Evolutionary conservation across 352 stramenopile genomes (phyloP).

Genomic region (Pilasporangium apinafurcum): DNA sequence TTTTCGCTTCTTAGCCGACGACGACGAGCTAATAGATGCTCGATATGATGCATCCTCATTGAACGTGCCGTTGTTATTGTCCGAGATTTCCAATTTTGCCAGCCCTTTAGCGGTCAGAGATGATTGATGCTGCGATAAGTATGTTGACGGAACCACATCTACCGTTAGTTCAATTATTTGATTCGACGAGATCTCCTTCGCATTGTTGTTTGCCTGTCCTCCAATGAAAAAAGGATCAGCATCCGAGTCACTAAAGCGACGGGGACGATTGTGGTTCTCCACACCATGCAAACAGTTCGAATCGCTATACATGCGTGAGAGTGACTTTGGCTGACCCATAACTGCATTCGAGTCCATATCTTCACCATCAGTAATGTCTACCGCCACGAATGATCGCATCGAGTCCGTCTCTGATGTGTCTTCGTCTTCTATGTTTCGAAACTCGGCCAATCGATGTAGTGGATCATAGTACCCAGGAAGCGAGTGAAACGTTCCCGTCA

Average conservation of each 20-base stretch:
- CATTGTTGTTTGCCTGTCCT: constrained; percentile 15
- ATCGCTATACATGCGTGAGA: constrained; percentile 73
- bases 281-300: constrained; percentile 32
- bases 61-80: constrained; percentile 3
- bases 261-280: constrained; percentile 36
- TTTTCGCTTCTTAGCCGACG: constrained; percentile 28
- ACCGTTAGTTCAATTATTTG: constrained; percentile 10
- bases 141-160: constrained; percentile 3
- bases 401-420: constrained; percentile 68
- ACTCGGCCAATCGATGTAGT: constrained; percentile 69
- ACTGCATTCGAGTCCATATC: constrained; percentile 26
- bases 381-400: constrained; percentile 69
- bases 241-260: constrained; percentile 80
- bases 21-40: too few relatives aligned
- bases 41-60: constrained; percentile 8
- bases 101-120: not conserved
- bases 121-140: constrained; percentile 7
- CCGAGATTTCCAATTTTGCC: not conserved
- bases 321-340: constrained; percentile 46
- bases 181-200: constrained; percentile 2
- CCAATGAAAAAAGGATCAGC: constrained; percentile 60
- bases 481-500: constrained; percentile 85
- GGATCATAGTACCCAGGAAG: constrained; percentile 84
- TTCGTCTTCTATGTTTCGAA: constrained; percentile 50
- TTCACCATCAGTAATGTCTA: constrained; percentile 63